phyloP scores from a whole-genome alignment of 805 yeast species.

The Clavispora phyllophila region DNA sequence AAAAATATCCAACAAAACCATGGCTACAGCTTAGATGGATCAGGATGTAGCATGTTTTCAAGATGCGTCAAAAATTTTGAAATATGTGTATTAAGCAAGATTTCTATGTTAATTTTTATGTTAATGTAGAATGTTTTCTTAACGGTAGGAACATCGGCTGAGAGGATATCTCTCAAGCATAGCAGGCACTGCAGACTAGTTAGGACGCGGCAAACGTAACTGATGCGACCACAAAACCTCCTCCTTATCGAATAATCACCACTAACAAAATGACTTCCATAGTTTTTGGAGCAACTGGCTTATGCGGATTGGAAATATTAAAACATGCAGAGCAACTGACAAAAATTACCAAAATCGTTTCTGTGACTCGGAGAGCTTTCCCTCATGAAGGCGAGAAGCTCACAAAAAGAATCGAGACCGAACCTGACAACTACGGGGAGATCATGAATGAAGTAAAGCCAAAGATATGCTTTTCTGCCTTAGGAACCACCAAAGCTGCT shows the following conservation, averaged over 20 bases:
- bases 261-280: conserved; percentile 12
- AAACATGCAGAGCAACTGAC: conserved; percentile 36
- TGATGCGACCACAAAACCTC: background rate
- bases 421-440: conserved; percentile 48
- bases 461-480: conserved; percentile 8
- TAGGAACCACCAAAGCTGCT: conserved; percentile 16
- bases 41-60: too few species aligned
- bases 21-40: background rate
- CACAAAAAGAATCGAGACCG: conserved; percentile 38
- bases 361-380: conserved; percentile 50
- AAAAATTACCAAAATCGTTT: conserved; percentile 34
- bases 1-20: too few species aligned
- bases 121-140: too few species aligned
- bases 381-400: conserved; percentile 26
- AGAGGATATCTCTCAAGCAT: too few species aligned
- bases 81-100: too few species aligned
- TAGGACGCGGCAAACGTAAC: too few species aligned
- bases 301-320: conserved; percentile 61
- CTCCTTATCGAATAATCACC: background rate
- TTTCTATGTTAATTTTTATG: too few species aligned
- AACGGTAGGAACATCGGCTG: too few species aligned
- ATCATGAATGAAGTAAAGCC: conserved; percentile 10
- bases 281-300: conserved; percentile 70
- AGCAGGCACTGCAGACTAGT: too few species aligned
- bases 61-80: too few species aligned